phyloP scores from a whole-genome alignment of 257 asterid genomes.

The Haberlea rhodopensis region DNA sequence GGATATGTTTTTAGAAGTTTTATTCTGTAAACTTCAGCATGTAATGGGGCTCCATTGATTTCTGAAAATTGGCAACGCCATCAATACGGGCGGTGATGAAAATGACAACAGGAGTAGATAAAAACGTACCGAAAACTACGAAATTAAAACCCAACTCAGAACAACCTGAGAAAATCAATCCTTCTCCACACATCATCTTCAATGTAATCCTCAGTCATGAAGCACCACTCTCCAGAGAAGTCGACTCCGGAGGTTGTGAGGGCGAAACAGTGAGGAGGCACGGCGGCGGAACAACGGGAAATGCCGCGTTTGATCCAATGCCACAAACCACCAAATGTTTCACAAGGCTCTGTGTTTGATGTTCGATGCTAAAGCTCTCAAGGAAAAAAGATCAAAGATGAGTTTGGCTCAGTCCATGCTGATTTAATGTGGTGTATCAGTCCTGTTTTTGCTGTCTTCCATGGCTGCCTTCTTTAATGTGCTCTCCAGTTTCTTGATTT shows the following conservation, averaged over 20 bases:
- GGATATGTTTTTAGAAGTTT: not conserved
- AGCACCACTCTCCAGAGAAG: slow-evolving; percentile 43
- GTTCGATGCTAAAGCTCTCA: slow-evolving; percentile 50
- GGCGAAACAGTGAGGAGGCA: slow-evolving; percentile 37
- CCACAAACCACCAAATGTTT: slow-evolving; percentile 51
- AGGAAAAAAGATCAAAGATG: slow-evolving; percentile 52
- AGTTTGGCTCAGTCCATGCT: slow-evolving; percentile 50
- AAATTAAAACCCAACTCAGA: slow-evolving; percentile 50
- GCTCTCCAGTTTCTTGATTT: slow-evolving; percentile 22
- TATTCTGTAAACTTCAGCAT: no score
- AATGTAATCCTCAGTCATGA: slow-evolving; percentile 39
- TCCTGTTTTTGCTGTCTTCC: slow-evolving; percentile 37
- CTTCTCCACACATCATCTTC: slow-evolving; percentile 60
- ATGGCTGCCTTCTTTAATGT: slow-evolving; percentile 41
- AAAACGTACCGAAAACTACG: slow-evolving; percentile 48
- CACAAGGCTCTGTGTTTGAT: slow-evolving; percentile 38
- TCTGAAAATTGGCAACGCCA: no score
- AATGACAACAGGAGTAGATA: not conserved
- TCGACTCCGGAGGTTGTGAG: slow-evolving; percentile 34
- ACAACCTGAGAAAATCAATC: slow-evolving; percentile 40
- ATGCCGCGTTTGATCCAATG: slow-evolving; percentile 51
- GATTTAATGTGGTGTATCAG: slow-evolving; percentile 48
- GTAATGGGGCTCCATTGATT: no score
- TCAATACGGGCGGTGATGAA: not conserved
- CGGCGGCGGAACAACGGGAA: slow-evolving; percentile 25